phyloP scores from a whole-genome alignment of 805 yeast genomes.

The Candida sphagnicola region DNA sequence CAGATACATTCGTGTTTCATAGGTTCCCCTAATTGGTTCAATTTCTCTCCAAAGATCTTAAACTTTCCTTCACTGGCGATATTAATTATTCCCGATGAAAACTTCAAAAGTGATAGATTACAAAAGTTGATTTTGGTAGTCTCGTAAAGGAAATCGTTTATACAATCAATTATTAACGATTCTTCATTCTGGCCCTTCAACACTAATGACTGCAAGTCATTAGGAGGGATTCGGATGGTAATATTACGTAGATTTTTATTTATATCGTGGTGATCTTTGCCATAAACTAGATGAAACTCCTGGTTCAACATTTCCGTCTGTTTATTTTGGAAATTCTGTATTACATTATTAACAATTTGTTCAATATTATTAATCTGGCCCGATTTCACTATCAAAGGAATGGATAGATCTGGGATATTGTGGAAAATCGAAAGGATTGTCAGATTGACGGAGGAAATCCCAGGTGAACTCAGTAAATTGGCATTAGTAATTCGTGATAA shows the following conservation, averaged over 20 bases:
- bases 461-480: neutral
- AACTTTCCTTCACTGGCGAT: conserved; percentile 21
- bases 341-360: conserved; percentile 7
- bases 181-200: conserved; percentile 3
- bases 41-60: conserved; percentile 10
- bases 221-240: conserved; percentile 17
- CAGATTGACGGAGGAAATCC: conserved; percentile 1
- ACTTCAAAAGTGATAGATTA: conserved; percentile 16
- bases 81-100: conserved; percentile 15
- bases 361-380: conserved; percentile 3
- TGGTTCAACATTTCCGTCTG: conserved; percentile 1
- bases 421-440: conserved; percentile 7
- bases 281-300: neutral
- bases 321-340: conserved; percentile 3
- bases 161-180: conserved; percentile 10
- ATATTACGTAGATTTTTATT: conserved; percentile 18
- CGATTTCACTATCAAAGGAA: conserved; percentile 9
- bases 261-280: conserved; percentile 5
- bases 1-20: conserved; percentile 5
- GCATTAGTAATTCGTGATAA: conserved; percentile 2
- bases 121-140: conserved; percentile 18
- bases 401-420: conserved; percentile 6
- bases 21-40: neutral
- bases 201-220: conserved; percentile 11
- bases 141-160: conserved; percentile 16